A percentile compares a stretch with the other conserved stretches of the same genome.
These are phyloP conservation scores for Pholiota microspora DNA, from an alignment of 768 basidiomycete species.

Conservation along the genomic window DNA sequence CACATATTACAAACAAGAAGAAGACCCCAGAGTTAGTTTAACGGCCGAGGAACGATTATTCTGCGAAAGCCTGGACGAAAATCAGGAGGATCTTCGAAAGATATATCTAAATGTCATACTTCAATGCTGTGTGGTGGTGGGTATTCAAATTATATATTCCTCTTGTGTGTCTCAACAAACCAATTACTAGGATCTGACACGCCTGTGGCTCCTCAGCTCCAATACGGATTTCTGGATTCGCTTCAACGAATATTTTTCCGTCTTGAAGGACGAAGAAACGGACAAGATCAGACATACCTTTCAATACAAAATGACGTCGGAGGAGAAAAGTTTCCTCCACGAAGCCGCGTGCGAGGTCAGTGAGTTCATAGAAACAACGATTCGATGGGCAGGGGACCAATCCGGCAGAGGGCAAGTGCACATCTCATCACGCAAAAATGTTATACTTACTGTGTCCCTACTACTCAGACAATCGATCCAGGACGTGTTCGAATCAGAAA, in stretches of 20 bases:
- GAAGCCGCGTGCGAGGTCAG: slow-evolving; percentile 1
- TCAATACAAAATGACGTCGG: slow-evolving; percentile 17
- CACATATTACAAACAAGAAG: slow-evolving; percentile 20
- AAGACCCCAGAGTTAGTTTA: slow-evolving; percentile 8
- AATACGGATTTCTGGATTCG: slow-evolving; percentile 34
- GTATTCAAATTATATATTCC: slow-evolving; percentile 6
- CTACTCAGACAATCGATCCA: slow-evolving; percentile 23
- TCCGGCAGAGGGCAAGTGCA: slow-evolving; percentile 15
- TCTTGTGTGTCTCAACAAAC: neutral
- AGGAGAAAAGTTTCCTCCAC: slow-evolving; percentile 16
- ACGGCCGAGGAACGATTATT: slow-evolving; percentile 18
- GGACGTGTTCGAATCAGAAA: slow-evolving; percentile 9
- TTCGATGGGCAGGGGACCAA: slow-evolving; percentile 21
- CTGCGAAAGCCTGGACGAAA: slow-evolving; percentile 17
- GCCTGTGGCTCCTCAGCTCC: slow-evolving; percentile 28
- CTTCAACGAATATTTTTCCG: slow-evolving; percentile 41
- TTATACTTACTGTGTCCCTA: neutral
- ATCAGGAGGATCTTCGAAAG: slow-evolving; percentile 21
- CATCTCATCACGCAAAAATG: neutral
- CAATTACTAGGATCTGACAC: slow-evolving; percentile 36
- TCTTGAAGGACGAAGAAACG: slow-evolving; percentile 15
- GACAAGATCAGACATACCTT: slow-evolving; percentile 13
- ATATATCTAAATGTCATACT: slow-evolving; percentile 32
- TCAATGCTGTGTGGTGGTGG: slow-evolving; percentile 27
- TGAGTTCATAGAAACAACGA: slow-evolving; percentile 15